Evolutionary conservation across 116 monocot species (phyloP), one percentile per base, ranked within the genome.

Genomic region (Dioscorea cayenensis): DNA sequence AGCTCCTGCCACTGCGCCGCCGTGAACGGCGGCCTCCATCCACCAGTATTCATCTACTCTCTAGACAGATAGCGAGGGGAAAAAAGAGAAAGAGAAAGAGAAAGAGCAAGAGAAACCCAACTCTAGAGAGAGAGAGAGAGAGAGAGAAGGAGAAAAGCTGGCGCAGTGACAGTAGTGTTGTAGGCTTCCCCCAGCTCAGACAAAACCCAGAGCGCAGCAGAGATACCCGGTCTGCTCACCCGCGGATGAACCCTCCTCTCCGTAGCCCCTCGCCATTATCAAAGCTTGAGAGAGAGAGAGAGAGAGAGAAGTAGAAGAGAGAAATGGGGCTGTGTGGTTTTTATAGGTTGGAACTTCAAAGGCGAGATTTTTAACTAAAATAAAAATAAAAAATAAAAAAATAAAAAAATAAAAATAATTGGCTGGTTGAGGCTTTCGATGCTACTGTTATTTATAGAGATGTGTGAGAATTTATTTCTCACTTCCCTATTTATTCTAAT

Each of bases 1-100:
- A 94, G 85, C 83, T 94, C 94, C 76, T 87, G 77, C 90, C 90
- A 94, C 78, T 94, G 94, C 62, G 87, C 69, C 61, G 85, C 81
- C 70, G 94, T 94, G 85, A 94, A 94, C 65, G 85, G 90, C 64
- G 90, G 72, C 64, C 85, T 55, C 60, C 58, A 63, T 18, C 77
- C 73, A 18, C 67, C 68, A 38, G 32, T 60, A 28, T 52, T 55
- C 70, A 70, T 35, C 55, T 28, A 18, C 59, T 18, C 35, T 14
- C 27, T 27, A 70, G 28, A n/a, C 7, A 29, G 28, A 32, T 12
- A 59, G 59, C 2, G 6, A 59, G 16, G 6, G 16, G 17, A 21
- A 59, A 21, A 66, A 6, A 32, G 14, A 62, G 28, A n/a, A 14
- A 17, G 17, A 72, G 36, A 52, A 19, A 35, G 22, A 72, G 14